Evolutionary conservation across 352 stramenopile genomes (phyloP).

Genomic region (Pythium insidiosum): DNA sequence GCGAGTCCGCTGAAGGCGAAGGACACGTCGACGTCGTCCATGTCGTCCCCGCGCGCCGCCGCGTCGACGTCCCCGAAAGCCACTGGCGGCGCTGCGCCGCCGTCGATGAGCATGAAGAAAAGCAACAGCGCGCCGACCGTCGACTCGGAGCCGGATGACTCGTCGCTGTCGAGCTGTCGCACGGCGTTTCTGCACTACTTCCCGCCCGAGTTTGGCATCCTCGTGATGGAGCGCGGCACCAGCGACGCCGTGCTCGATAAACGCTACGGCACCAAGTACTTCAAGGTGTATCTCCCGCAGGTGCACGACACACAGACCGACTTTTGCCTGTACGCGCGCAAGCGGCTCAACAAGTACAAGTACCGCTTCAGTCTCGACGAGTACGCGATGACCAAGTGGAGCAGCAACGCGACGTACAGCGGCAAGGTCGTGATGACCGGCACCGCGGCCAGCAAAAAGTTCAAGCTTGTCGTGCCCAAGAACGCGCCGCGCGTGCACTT

Average conservation of each 20-base stretch:
- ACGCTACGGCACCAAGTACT: slow-evolving; percentile 63
- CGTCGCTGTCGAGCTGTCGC: slow-evolving; percentile 17
- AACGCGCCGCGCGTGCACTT: slow-evolving; percentile 41
- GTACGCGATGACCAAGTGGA: slow-evolving; percentile 48
- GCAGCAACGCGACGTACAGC: slow-evolving; percentile 44
- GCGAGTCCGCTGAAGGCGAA: too few species aligned
- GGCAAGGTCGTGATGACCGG: slow-evolving; percentile 52
- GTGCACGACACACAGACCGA: slow-evolving; percentile 61
- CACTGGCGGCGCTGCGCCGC: not conserved
- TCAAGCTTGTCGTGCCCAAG: slow-evolving; percentile 40
- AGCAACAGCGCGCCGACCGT: slow-evolving; percentile 13
- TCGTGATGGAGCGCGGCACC: slow-evolving; percentile 60
- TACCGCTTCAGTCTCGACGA: slow-evolving; percentile 73
- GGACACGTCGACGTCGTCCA: not conserved
- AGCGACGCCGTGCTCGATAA: slow-evolving; percentile 35
- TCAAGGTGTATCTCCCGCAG: slow-evolving; percentile 69
- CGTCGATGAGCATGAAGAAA: slow-evolving; percentile 15
- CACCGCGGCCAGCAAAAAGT: slow-evolving; percentile 34
- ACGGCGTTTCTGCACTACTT: slow-evolving; percentile 68
- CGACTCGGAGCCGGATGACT: slow-evolving; percentile 27
- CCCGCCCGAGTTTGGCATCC: slow-evolving; percentile 33
- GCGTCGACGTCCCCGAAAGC: not conserved
- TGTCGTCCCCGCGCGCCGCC: not conserved
- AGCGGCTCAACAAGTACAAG: slow-evolving; percentile 67
- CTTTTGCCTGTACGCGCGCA: slow-evolving; percentile 71